These are phyloP conservation scores for Coniochaeta hoffmannii DNA, from an alignment of 2,329 filamentous ascomycete species.

Conservation along the genomic window DNA sequence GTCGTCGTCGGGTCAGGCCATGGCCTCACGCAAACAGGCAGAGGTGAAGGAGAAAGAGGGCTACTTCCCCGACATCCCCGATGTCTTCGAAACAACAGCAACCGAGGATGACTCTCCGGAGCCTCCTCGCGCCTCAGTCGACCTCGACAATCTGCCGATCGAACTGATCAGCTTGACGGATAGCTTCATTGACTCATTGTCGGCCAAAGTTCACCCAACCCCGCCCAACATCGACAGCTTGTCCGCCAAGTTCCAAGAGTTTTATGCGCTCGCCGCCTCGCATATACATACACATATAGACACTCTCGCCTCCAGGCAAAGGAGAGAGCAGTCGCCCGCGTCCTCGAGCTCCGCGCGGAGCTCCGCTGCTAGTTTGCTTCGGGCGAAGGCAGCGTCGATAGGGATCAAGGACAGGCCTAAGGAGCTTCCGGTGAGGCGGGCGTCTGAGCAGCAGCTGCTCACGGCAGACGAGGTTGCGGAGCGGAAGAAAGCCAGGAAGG, in stretches of 20 bases:
- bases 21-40: conserved; percentile 11
- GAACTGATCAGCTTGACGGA: conserved; percentile 88
- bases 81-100: conserved; percentile 43
- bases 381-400: conserved; percentile 48
- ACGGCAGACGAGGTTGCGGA: conserved; percentile 78
- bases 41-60: conserved; percentile 11
- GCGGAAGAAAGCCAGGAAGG: conserved; percentile 68
- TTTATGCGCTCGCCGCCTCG: conserved; percentile 72
- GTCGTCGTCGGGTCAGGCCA: conserved; percentile 13
- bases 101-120: conserved; percentile 39
- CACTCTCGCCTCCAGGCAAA: conserved; percentile 66
- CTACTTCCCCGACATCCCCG: conserved; percentile 22
- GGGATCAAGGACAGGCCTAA: conserved; percentile 44
- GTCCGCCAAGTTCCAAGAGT: conserved; percentile 86
- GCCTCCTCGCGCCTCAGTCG: conserved; percentile 49
- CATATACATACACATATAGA: conserved; percentile 86
- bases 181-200: conserved; percentile 86
- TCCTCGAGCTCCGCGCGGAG: conserved; percentile 46
- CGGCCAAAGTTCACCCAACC: conserved; percentile 75
- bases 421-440: conserved; percentile 29
- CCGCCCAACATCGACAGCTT: conserved; percentile 79
- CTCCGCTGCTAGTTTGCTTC: conserved; percentile 48
- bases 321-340: conserved; percentile 55
- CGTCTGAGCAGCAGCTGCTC: conserved; percentile 72
- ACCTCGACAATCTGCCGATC: conserved; percentile 85